Conservation (phyloP, 2,329 filamentous ascomycete genomes). For the Trichoderma polysporum region DNA sequence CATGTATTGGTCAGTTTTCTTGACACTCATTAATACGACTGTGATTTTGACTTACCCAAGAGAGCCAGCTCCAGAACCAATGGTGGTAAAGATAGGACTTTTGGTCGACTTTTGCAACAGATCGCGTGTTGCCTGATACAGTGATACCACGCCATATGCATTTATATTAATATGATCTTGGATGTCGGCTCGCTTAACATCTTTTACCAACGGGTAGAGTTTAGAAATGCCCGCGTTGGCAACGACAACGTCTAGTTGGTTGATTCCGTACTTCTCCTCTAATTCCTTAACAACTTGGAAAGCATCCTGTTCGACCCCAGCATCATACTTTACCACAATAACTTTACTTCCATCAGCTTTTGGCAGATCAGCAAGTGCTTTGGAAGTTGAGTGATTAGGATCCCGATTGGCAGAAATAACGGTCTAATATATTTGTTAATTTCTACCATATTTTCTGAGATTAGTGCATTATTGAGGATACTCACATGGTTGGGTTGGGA, state of each 20-base stretch:
- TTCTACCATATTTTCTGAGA: background rate
- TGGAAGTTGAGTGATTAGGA: conserved; percentile 41
- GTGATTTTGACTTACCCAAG: background rate
- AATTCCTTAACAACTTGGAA: conserved; percentile 25
- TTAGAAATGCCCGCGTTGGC: conserved; percentile 50
- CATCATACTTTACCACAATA: conserved; percentile 22
- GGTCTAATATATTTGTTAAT: background rate
- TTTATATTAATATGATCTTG: conserved; percentile 45
- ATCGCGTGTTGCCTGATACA: conserved; percentile 38
- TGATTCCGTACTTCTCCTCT: conserved; percentile 29
- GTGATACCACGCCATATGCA: conserved; percentile 38
- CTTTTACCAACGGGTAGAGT: conserved; percentile 30
- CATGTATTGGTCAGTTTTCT: conserved; percentile 20
- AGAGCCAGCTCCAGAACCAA: conserved; percentile 31
- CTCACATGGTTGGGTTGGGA: conserved; percentile 41
- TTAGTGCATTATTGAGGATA: background rate
- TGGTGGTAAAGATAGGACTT: conserved; percentile 36
- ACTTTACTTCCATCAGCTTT: conserved; percentile 20
- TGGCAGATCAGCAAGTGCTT: conserved; percentile 21
- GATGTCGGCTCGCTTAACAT: conserved; percentile 36
- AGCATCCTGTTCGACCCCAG: conserved; percentile 33
- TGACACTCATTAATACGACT: background rate
- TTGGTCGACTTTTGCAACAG: conserved; percentile 33
- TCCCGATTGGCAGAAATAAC: conserved; percentile 6
- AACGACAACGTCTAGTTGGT: conserved; percentile 49